phyloP scores from a whole-genome alignment of 331 rosid species.

The Acacia pycnantha region DNA sequence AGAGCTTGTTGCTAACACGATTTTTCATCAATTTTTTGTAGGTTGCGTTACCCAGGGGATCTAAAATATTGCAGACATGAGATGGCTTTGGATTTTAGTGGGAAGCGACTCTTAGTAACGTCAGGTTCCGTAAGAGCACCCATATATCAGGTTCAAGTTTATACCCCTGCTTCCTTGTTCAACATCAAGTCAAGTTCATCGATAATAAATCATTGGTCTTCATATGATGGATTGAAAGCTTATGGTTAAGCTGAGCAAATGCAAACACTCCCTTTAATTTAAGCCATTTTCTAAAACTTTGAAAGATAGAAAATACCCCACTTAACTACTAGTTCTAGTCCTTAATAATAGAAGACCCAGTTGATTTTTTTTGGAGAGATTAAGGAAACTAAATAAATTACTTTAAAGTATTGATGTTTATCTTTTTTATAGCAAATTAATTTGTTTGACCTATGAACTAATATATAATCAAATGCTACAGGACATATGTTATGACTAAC shows the following conservation, averaged over 20 bases:
- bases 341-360: no score
- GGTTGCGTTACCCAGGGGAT: constrained; percentile 64
- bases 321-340: background rate
- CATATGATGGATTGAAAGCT: constrained; percentile 9
- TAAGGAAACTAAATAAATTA: no score
- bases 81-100: constrained; percentile 90
- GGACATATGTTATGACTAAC: no score
- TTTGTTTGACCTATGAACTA: no score
- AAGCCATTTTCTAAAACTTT: background rate
- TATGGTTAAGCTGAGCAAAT: background rate
- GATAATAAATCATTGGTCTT: background rate
- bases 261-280: background rate
- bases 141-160: constrained; percentile 74
- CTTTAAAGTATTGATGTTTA: no score
- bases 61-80: constrained; percentile 71
- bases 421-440: no score
- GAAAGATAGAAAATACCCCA: background rate
- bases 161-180: background rate
- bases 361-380: no score
- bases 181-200: background rate
- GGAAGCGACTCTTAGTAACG: constrained; percentile 78
- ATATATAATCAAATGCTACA: no score
- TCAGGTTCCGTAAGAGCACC: constrained; percentile 82
- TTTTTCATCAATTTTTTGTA: constrained; percentile 27
- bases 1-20: background rate